These are phyloP conservation scores for Cynanchum wilfordii DNA, from an alignment of 257 asterid species.

Conservation along the genomic window DNA sequence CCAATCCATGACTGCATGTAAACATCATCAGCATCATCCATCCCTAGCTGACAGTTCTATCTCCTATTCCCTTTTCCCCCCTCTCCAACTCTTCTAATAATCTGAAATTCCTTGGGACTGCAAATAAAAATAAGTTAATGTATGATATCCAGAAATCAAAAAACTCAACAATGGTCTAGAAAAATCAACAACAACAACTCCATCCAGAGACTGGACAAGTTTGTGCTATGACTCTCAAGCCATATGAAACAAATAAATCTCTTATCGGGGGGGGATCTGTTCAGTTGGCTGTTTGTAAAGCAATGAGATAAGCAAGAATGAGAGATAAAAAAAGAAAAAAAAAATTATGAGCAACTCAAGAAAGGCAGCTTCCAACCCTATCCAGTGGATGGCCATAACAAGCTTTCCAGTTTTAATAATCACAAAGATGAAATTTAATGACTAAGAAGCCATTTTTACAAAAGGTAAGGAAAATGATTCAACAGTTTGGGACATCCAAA, in stretches of 20 bases:
- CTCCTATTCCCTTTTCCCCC: slow-evolving; percentile 89
- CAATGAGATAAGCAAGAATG: neutral
- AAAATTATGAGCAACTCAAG: neutral
- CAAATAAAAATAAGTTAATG: slow-evolving; percentile 10
- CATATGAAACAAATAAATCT: neutral
- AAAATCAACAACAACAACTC: neutral
- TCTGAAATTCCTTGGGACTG: slow-evolving; percentile 82
- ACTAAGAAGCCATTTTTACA: too few relatives aligned
- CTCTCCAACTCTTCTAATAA: slow-evolving; percentile 86
- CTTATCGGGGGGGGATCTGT: neutral
- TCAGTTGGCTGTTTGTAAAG: neutral
- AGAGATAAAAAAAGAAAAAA: too few relatives aligned
- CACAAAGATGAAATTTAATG: neutral
- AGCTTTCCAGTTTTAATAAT: neutral
- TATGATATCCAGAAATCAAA: neutral
- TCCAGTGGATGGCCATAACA: too few relatives aligned
- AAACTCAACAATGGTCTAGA: neutral
- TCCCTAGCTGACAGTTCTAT: slow-evolving; percentile 93
- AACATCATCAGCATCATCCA: slow-evolving; percentile 83
- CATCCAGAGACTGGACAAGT: neutral
- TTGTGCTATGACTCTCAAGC: neutral
- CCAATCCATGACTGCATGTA: slow-evolving; percentile 93
- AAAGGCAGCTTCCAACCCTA: neutral
- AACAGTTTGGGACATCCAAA: neutral
- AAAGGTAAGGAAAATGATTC: neutral